Evolutionary conservation across 768 basidiomycete genomes (phyloP).

Genomic region (Lyophyllum decastes): DNA sequence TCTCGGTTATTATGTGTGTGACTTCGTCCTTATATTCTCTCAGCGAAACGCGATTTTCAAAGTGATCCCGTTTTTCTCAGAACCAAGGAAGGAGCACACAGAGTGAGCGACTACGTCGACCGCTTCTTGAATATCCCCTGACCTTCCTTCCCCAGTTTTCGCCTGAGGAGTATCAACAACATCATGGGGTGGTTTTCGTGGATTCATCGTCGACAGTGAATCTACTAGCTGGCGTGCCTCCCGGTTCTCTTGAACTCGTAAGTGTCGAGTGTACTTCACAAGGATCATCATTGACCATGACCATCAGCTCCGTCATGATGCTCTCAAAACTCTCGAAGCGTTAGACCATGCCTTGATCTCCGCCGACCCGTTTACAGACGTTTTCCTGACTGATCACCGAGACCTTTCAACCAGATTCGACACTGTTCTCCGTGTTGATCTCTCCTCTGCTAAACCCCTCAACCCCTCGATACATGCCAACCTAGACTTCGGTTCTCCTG

Average conservation of each 20-base stretch:
- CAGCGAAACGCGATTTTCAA: constrained; percentile 74
- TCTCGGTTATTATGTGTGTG: background rate
- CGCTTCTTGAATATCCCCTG: background rate
- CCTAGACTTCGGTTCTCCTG: constrained; percentile 62
- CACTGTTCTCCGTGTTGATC: constrained; percentile 59
- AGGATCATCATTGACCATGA: constrained; percentile 1
- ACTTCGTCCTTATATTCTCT: constrained; percentile 5
- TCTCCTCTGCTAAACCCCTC: constrained; percentile 48
- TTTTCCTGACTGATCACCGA: constrained; percentile 74
- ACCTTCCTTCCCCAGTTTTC: constrained; percentile 43
- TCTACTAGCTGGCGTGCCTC: constrained; percentile 71
- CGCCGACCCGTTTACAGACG: constrained; percentile 65
- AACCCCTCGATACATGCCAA: constrained; percentile 43
- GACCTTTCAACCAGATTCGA: constrained; percentile 73
- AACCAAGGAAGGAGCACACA: constrained; percentile 52
- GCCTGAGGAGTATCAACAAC: constrained; percentile 54
- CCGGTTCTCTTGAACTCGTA: constrained; percentile 79
- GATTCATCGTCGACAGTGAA: constrained; percentile 81
- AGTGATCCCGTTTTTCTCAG: constrained; percentile 62
- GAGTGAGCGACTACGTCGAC: constrained; percentile 35
- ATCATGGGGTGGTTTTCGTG: constrained; percentile 65
- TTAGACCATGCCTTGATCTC: constrained; percentile 50
- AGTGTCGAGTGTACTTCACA: constrained; percentile 14
- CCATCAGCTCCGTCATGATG: constrained; percentile 72
- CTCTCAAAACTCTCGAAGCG: constrained; percentile 65